Evolutionary conservation across 768 basidiomycete species (phyloP).

Genomic region (Amanita molliuscula): DNA sequence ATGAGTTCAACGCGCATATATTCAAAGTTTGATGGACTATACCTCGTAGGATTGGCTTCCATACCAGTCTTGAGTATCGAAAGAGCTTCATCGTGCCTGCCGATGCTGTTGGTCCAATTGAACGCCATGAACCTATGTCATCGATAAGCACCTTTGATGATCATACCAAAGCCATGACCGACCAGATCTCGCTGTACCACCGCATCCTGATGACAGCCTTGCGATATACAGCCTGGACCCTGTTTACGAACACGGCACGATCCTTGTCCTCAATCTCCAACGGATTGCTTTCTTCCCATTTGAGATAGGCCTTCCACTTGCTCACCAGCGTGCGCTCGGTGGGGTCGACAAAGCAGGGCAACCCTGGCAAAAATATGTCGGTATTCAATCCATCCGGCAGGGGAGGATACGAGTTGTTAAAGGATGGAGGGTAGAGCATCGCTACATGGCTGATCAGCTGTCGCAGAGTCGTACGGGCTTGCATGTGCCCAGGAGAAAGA

Average conservation of each 20-base stretch:
- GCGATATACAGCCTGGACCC: slow-evolving; percentile 76
- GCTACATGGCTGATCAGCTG: slow-evolving; percentile 66
- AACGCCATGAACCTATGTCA: slow-evolving; percentile 82
- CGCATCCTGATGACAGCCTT: slow-evolving; percentile 90
- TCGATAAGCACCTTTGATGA: slow-evolving; percentile 2
- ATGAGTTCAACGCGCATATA: not conserved
- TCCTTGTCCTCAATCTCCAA: slow-evolving; percentile 87
- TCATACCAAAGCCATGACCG: slow-evolving; percentile 10
- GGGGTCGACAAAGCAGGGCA: slow-evolving; percentile 56
- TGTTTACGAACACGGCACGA: slow-evolving; percentile 46
- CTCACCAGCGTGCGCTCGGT: slow-evolving; percentile 69
- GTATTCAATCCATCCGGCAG: slow-evolving; percentile 3
- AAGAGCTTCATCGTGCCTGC: slow-evolving; percentile 74
- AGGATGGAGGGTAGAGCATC: slow-evolving; percentile 38
- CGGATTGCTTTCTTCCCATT: slow-evolving; percentile 94
- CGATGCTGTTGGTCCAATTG: slow-evolving; percentile 64
- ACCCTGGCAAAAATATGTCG: slow-evolving; percentile 54
- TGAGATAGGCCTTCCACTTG: slow-evolving; percentile 86
- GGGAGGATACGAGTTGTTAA: slow-evolving; percentile 25
- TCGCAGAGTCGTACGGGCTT: slow-evolving; percentile 81
- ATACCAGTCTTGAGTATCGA: slow-evolving; percentile 77
- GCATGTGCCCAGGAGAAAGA: slow-evolving; percentile 90
- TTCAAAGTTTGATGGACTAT: not conserved
- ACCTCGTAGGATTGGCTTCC: slow-evolving; percentile 82
- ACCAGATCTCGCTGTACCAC: slow-evolving; percentile 95